phyloP scores from a whole-genome alignment of 2,329 filamentous ascomycete genomes.

The Biscogniauxia marginata region DNA sequence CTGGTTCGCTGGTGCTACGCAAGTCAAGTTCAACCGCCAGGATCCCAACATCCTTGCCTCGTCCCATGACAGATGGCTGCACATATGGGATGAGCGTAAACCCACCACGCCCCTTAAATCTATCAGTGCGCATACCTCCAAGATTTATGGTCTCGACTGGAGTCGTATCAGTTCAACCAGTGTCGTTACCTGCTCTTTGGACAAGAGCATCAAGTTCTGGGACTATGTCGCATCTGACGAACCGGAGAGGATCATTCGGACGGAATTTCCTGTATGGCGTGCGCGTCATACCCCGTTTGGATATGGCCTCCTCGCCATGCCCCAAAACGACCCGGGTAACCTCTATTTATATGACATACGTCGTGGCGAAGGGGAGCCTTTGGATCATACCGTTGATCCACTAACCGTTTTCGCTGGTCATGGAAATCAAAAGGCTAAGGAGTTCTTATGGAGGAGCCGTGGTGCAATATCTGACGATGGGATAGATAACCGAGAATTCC shows the following conservation, averaged over 20 bases:
- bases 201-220: slow-evolving; percentile 93
- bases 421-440: slow-evolving; percentile 71
- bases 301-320: slow-evolving; percentile 83
- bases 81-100: slow-evolving; percentile 87
- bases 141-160: slow-evolving; percentile 96
- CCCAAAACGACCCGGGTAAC: slow-evolving; percentile 81
- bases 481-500: slow-evolving; percentile 84
- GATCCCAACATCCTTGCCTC: slow-evolving; percentile 85
- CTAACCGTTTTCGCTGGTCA: slow-evolving; percentile 61
- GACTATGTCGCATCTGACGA: slow-evolving; percentile 66
- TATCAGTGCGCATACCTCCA: slow-evolving; percentile 84
- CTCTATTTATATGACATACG: slow-evolving; percentile 80
- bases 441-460: slow-evolving; percentile 85
- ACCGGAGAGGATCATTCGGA: slow-evolving; percentile 75
- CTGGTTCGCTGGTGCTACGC: slow-evolving; percentile 90
- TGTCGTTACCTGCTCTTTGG: slow-evolving; percentile 84
- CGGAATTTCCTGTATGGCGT: slow-evolving; percentile 85
- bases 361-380: slow-evolving; percentile 43
- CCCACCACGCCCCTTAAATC: slow-evolving; percentile 76
- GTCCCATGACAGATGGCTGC: slow-evolving; percentile 82
- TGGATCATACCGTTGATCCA: slow-evolving; percentile 46
- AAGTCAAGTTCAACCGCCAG: slow-evolving; percentile 92
- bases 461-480: slow-evolving; percentile 65
- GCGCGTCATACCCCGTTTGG: slow-evolving; percentile 91
- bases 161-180: slow-evolving; percentile 72